These are phyloP conservation scores for Suhomyces maxii DNA, from an alignment of 1,139 yeast species.

Conservation along the genomic window DNA sequence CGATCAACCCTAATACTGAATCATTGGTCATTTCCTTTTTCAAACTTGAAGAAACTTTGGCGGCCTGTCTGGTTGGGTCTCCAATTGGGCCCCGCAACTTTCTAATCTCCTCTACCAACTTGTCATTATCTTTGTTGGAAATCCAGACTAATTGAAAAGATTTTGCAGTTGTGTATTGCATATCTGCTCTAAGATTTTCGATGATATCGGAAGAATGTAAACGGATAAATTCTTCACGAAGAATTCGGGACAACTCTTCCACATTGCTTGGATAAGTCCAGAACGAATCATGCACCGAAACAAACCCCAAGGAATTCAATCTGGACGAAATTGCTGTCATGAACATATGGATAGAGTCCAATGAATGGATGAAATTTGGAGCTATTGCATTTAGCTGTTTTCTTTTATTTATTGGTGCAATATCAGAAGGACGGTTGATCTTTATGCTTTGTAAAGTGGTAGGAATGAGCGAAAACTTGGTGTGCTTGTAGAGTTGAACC, in stretches of 20 bases:
- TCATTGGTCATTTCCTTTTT: slow-evolving; percentile 7
- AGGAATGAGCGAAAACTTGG: slow-evolving; percentile 14
- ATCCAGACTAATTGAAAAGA: slow-evolving; percentile 41
- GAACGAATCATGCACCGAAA: slow-evolving; percentile 46
- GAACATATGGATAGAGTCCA: slow-evolving; percentile 43
- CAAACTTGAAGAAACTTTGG: slow-evolving; percentile 8
- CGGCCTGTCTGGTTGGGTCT: background rate
- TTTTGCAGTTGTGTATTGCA: slow-evolving; percentile 23
- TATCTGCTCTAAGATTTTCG: slow-evolving; percentile 26
- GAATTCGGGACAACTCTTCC: slow-evolving; percentile 22
- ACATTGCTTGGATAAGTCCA: slow-evolving; percentile 45
- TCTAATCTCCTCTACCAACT: slow-evolving; percentile 18
- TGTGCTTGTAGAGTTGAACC: slow-evolving; percentile 36
- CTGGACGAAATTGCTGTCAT: slow-evolving; percentile 35
- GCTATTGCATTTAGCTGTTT: slow-evolving; percentile 44
- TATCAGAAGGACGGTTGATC: slow-evolving; percentile 17
- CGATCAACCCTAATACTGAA: slow-evolving; percentile 15
- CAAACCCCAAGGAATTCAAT: slow-evolving; percentile 27
- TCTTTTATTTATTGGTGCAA: slow-evolving; percentile 27
- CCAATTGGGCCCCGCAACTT: slow-evolving; percentile 15
- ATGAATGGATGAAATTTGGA: slow-evolving; percentile 47
- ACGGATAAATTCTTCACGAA: slow-evolving; percentile 38
- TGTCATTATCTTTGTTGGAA: slow-evolving; percentile 17
- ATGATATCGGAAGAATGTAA: slow-evolving; percentile 32
- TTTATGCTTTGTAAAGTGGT: slow-evolving; percentile 31